phyloP scores from a whole-genome alignment of 2,329 filamentous ascomycete species.

The Pseudogymnoascus sp. region DNA sequence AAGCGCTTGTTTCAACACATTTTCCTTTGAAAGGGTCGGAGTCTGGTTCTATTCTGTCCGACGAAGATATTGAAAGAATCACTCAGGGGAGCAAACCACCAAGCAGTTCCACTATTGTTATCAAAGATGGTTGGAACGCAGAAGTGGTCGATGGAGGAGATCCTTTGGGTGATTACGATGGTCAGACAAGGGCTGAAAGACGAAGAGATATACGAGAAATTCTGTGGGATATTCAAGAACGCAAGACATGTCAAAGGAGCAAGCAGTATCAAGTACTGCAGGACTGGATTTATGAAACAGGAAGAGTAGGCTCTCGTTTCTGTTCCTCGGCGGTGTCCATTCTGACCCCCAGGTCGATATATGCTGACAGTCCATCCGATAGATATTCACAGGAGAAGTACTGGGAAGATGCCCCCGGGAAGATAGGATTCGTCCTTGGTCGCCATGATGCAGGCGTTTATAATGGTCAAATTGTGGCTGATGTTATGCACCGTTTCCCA shows the following conservation, averaged over 20 bases:
- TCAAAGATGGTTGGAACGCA: background rate
- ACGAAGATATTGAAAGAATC: background rate
- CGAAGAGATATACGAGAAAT: slow-evolving; percentile 1
- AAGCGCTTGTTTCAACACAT: background rate
- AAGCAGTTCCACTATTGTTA: background rate
- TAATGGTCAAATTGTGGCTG: background rate
- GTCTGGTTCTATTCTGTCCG: background rate
- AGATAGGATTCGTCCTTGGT: slow-evolving; percentile 2
- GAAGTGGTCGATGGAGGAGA: slow-evolving; percentile 6
- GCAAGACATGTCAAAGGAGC: background rate
- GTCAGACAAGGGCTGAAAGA: background rate
- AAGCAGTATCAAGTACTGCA: slow-evolving; percentile 7
- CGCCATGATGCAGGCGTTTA: background rate
- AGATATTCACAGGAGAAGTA: background rate
- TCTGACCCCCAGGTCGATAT: background rate
- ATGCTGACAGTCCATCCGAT: background rate
- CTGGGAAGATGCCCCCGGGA: background rate
- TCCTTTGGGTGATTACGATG: background rate
- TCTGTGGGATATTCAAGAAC: background rate
- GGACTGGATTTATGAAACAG: background rate
- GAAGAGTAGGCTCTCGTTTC: background rate
- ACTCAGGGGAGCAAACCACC: background rate
- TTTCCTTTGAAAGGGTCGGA: background rate
- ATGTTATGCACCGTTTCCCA: background rate
- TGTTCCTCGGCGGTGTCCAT: background rate